Percentiles rank a stretch among this genome's conserved stretches.
phyloP scores from a whole-genome alignment of 2,329 filamentous ascomycete species.

The Verticillium isaacii region DNA sequence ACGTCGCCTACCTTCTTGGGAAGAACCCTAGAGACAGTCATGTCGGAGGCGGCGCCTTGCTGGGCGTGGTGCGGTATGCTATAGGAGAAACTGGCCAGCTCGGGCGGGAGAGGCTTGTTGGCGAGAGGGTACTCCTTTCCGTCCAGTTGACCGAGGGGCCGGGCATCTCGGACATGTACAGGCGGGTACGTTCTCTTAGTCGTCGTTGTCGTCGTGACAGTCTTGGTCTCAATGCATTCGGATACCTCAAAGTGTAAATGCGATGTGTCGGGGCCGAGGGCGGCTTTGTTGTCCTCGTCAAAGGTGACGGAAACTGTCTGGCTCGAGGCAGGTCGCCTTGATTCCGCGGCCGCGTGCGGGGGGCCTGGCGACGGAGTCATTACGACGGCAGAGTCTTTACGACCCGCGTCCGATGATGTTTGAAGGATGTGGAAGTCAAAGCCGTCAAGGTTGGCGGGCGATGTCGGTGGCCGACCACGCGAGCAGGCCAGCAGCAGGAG shows the following conservation, averaged over 20 bases:
- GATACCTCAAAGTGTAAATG: constrained; percentile 53
- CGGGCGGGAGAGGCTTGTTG: constrained; percentile 72
- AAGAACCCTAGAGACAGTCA: constrained; percentile 1
- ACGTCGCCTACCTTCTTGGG: constrained; percentile 5
- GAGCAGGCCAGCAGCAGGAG: neutral
- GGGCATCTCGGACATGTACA: constrained; percentile 71
- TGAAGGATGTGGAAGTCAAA: neutral
- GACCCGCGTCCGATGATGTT: neutral
- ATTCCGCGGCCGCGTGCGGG: constrained; percentile 13
- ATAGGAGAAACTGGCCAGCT: constrained; percentile 73
- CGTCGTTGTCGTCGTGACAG: constrained; percentile 86
- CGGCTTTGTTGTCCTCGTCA: constrained; percentile 30
- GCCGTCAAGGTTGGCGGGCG: neutral
- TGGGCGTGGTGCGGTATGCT: constrained; percentile 59
- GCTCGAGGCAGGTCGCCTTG: constrained; percentile 28
- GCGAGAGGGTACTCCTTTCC: constrained; percentile 88
- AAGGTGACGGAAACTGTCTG: constrained; percentile 44
- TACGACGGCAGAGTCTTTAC: constrained; percentile 8
- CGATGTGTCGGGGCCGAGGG: constrained; percentile 22
- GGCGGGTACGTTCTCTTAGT: constrained; percentile 82
- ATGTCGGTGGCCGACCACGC: neutral
- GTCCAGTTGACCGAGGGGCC: constrained; percentile 68
- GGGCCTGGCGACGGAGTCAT: constrained; percentile 32
- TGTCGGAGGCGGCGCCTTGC: constrained; percentile 3
- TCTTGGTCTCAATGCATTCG: constrained; percentile 64